Base-by-base conservation (phyloP, 352 stramenopile genomes). In the Phytophthora nicotianae region DNA sequence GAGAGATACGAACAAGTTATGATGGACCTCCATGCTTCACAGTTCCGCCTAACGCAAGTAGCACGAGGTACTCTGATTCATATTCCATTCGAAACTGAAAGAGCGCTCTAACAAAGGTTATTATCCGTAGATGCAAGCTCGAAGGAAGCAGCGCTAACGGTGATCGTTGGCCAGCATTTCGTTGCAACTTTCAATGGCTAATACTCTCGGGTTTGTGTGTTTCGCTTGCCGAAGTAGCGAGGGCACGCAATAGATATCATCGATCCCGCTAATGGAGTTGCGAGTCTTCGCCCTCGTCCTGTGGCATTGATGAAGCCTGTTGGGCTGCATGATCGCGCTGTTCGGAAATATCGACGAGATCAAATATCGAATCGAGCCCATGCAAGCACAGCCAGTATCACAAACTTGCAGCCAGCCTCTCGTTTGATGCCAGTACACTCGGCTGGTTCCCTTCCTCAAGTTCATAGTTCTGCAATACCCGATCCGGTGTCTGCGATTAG, bases 1-100 rank as follows among this genome's bases (percentile, higher is more conserved):
- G 73, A 91, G 47, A 72, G 83, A 45, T 94, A 94, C 43, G 84
- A 94, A 29, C 85, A 94, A 54, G 85, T 90, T 20, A 94, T 92
- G 83, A 75, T 94, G 62, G 85, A 94, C 51, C 68, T 94, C 8
- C 85, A 94, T 47, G 83, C 76, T 7, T 77, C 85, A 5, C 85
- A 94, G 61, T 85, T 89, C 50, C 79, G 77, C 1, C 70, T 92
- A 20, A 81, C 82, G 3, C 83, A 91, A 55, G 13, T 81, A 1
- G 81, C 83, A 9, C 64, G 81, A 82, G 79, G 82, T 90, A 58
- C n/a, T 29, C 2, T 16, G 11, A n/a, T 35, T n/a, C 9, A 3
- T 47, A 57, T 38, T n/a, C 37, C 42, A 14, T 2, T 7, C 5
- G 1, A 13, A 21, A 20, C 5, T 5, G 13, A 37, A 11, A 35